Percentiles rank a stretch among this genome's conserved stretches.
These are phyloP conservation scores for Dovyalis caffra DNA, from an alignment of 345 rosid genomes.

Conservation along the genomic window DNA sequence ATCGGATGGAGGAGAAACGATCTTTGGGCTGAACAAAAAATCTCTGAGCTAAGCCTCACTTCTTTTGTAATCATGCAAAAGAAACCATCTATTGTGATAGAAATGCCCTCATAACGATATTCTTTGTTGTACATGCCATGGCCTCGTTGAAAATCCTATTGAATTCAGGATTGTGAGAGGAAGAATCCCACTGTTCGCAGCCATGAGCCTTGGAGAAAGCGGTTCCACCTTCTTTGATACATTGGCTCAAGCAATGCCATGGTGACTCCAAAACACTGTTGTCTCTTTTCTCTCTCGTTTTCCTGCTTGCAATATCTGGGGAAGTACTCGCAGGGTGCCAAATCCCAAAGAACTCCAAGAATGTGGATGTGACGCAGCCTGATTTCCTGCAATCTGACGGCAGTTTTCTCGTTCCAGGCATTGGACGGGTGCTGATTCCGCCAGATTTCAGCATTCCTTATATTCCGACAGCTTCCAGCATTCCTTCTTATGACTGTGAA, in stretches of 20 bases:
- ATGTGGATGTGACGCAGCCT: constrained; percentile 56
- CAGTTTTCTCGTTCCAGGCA: constrained; percentile 58
- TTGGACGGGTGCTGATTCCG: constrained; percentile 58
- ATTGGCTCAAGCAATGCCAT: too few species aligned
- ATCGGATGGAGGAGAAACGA: constrained; percentile 20
- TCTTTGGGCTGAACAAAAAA: constrained; percentile 23
- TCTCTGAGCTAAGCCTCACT: constrained; percentile 29
- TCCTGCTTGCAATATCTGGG: constrained; percentile 33
- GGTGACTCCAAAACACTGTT: constrained; percentile 11
- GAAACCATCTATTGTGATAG: too few species aligned
- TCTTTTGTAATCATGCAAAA: constrained; percentile 31
- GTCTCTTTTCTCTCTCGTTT: constrained; percentile 26
- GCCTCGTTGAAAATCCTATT: too few species aligned
- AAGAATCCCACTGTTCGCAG: too few species aligned
- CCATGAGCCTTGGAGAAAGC: too few species aligned
- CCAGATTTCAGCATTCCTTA: constrained; percentile 29
- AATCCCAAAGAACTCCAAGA: constrained; percentile 35
- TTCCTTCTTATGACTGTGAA: constrained; percentile 29
- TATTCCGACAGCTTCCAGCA: too few species aligned
- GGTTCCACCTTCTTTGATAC: too few species aligned
- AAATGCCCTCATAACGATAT: too few species aligned
- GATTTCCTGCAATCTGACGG: constrained; percentile 41
- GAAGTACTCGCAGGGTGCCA: constrained; percentile 49
- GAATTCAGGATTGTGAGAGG: too few species aligned
- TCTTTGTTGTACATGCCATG: too few species aligned